Base-by-base conservation (phyloP, 176 grass and related monocot species). In the Hsuehochloa calcarea region DNA sequence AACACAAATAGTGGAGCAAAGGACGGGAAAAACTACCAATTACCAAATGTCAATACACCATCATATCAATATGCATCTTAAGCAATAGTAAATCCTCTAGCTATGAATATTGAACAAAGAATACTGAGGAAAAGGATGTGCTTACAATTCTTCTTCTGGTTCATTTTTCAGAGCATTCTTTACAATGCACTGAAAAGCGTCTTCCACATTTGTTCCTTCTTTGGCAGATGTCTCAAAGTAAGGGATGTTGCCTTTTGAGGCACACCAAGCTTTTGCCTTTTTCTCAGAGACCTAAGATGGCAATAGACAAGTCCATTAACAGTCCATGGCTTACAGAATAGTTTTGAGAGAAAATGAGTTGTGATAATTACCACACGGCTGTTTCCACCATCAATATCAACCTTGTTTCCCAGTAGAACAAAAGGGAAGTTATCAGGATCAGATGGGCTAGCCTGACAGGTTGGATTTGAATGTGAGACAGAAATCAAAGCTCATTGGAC, bases 391-490 rank as follows among this genome's bases (percentile, higher is more conserved):
- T 94, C 94, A 55, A 94, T 70, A 82, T 97, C 92, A 39, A 92
- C 91, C 78, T 97, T 97, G 80, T 97, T 97, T 88, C 89, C 92
- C 65, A 97, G 85, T 39, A 97, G 85, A 70, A 97, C 90, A 79
- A 94, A 97, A 38, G 94, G 92, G 75, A 97, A 97, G 66, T 92
- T 97, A 59, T 97, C 94, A 75, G 92, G 92, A 79, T 97, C 90
- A 59, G 94, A 92, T 65, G 90, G 94, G 68, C 92, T 94, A 86
- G 94, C 94, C 94, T 94, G 73, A 59, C 60, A 80, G 62, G 25
- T 65, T 74, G 37, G 37, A 65, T 26, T 51, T 5, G 27, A 46
- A 85, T 20, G 23, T 85, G 0, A 88, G 77, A 84, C 29, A 27
- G 41, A 79, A 65, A 90, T 72, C 12, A 20, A 49, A 68, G 62